Evolutionary conservation across 257 asterid species (phyloP).

Genomic region (Fraxinus americana): DNA sequence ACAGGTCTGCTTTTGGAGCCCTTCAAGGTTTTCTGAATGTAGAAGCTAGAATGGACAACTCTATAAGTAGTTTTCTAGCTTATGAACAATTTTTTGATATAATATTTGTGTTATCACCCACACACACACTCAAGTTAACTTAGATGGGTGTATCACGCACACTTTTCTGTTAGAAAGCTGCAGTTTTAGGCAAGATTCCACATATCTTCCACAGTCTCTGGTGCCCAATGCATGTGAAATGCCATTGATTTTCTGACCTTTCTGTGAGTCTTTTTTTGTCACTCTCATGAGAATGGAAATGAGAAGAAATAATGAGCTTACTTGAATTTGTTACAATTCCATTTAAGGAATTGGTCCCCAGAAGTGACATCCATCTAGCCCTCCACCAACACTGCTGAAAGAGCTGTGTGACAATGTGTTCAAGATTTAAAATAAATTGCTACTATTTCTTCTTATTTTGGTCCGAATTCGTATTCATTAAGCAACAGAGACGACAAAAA

Average conservation of each 20-base stretch:
- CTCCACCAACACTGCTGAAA: neutral
- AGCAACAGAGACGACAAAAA: neutral
- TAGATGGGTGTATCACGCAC: constrained; percentile 20
- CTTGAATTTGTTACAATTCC: constrained; percentile 38
- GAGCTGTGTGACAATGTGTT: neutral
- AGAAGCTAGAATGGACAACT: constrained; percentile 1
- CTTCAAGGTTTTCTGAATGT: neutral
- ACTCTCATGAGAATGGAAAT: constrained; percentile 25
- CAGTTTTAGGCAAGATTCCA: constrained; percentile 40
- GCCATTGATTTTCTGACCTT: constrained; percentile 44
- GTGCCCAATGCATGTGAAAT: constrained; percentile 36
- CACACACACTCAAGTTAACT: neutral
- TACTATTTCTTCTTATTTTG: neutral
- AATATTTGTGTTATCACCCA: neutral
- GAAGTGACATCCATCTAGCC: constrained; percentile 42
- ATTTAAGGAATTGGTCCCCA: constrained; percentile 34
- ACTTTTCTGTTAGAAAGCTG: constrained; percentile 36
- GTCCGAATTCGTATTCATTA: neutral
- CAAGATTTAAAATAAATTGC: neutral
- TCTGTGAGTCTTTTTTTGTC: constrained; percentile 33
- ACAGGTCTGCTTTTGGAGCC: neutral
- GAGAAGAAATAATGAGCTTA: constrained; percentile 9
- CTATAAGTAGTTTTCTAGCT: neutral
- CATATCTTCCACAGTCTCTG: constrained; percentile 38
- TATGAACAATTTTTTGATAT: neutral